Conservation (phyloP, 257 asterid genomes). For the Nemophila menziesii region DNA sequence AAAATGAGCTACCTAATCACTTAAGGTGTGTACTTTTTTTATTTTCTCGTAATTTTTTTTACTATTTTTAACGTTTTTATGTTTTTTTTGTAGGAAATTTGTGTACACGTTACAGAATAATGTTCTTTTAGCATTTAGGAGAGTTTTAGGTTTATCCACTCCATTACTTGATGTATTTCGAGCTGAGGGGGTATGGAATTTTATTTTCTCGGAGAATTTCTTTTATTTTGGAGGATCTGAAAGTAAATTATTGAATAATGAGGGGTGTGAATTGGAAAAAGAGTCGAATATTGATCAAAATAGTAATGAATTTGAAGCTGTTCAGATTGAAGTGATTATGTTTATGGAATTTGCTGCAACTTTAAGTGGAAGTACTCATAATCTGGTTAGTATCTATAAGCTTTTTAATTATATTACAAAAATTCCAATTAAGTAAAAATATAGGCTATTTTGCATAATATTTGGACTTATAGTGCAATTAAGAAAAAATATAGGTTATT, state of each 20-base stretch:
- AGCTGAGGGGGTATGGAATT: constrained; percentile 92
- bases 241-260: constrained; percentile 16
- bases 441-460: not conserved
- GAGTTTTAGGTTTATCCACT: constrained; percentile 58
- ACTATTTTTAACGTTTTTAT: constrained; percentile 9
- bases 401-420: too few species aligned
- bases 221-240: constrained; percentile 67
- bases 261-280: constrained; percentile 20
- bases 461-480: too few species aligned
- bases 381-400: constrained; percentile 97
- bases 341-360: constrained; percentile 81
- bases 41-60: constrained; percentile 7
- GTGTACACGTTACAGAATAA: constrained; percentile 59
- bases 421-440: not conserved
- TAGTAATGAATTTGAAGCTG: constrained; percentile 34
- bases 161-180: constrained; percentile 73
- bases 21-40: constrained; percentile 43
- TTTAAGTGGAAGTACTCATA: constrained; percentile 66
- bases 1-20: constrained; percentile 66
- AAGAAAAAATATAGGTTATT: too few species aligned
- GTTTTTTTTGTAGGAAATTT: constrained; percentile 52
- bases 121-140: constrained; percentile 60
- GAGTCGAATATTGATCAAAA: constrained; percentile 27
- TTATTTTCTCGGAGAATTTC: constrained; percentile 89
- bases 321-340: constrained; percentile 66